phyloP scores from a whole-genome alignment of 768 basidiomycete species.

The Russula compacta region DNA sequence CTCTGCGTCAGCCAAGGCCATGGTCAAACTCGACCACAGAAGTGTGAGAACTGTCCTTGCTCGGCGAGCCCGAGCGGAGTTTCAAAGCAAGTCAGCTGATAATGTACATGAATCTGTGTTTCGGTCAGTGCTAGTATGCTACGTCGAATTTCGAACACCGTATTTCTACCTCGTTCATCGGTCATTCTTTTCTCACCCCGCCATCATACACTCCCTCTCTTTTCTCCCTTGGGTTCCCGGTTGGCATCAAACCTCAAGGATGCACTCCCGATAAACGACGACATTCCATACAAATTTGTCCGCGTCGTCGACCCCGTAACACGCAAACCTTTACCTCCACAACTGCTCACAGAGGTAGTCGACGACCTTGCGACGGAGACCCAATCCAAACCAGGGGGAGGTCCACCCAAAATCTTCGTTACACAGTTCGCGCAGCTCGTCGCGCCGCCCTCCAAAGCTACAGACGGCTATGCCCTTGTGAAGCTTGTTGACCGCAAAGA shows the following conservation, averaged over 20 bases:
- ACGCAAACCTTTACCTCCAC: conserved; percentile 12
- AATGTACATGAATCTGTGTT: no score
- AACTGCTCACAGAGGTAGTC: conserved; percentile 10
- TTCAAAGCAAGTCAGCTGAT: no score
- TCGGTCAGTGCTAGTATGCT: background rate
- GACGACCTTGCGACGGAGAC: conserved; percentile 1
- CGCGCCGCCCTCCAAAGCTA: conserved; percentile 12
- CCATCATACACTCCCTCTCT: background rate
- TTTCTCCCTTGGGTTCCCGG: background rate
- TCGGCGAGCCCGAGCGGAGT: no score
- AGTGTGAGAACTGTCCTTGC: no score
- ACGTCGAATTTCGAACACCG: background rate
- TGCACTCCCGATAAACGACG: conserved; percentile 13
- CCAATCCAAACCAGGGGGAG: background rate
- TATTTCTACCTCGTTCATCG: background rate
- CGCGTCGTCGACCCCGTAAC: conserved; percentile 20
- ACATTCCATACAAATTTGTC: conserved; percentile 16
- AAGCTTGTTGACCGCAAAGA: conserved; percentile 9
- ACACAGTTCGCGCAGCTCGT: conserved; percentile 16
- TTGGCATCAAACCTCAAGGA: conserved; percentile 3
- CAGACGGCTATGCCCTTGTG: conserved; percentile 19
- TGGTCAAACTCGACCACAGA: background rate
- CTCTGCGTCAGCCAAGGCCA: no score
- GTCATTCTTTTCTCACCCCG: background rate
- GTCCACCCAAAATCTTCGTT: background rate